phyloP scores from a whole-genome alignment of 208 protist species.

The Baffinella frigidus region DNA sequence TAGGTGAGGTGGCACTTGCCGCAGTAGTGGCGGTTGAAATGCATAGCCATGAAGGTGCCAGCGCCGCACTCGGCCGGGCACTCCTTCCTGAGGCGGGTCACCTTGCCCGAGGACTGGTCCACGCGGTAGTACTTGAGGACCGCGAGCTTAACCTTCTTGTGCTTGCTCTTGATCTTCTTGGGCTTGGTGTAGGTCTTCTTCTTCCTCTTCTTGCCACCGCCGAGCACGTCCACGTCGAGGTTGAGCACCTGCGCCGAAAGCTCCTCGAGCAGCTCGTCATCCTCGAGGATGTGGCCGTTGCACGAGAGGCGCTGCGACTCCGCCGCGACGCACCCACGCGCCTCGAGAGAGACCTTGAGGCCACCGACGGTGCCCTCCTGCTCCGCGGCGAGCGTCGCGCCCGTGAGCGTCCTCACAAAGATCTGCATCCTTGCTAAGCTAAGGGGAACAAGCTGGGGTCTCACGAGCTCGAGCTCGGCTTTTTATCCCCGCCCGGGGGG shows the following conservation, averaged over 20 bases:
- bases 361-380: neutral
- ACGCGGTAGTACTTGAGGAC: constrained; percentile 99
- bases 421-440: neutral
- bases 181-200: constrained; percentile 98
- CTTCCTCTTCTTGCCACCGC: constrained; percentile 99
- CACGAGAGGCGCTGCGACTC: constrained; percentile 90
- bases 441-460: neutral
- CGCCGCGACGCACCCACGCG: constrained; percentile 74
- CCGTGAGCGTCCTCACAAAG: constrained; percentile 43
- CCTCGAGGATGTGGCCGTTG: constrained; percentile 95
- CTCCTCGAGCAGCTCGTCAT: constrained; percentile 94
- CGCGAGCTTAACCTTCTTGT: constrained; percentile 98
- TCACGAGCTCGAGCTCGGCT: no score
- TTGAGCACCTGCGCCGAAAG: constrained; percentile 92
- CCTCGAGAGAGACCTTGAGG: constrained; percentile 1
- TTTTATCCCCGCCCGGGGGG: no score
- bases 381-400: neutral
- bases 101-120: constrained; percentile 88
- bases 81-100: constrained; percentile 90
- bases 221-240: constrained; percentile 75
- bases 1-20: constrained; percentile 97
- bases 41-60: constrained; percentile 97
- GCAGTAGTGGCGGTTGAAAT: constrained; percentile 98
- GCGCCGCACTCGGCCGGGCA: constrained; percentile 92
- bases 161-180: constrained; percentile 96